Evolutionary conservation across 768 basidiomycete species (phyloP).

Genomic region (Leccinum olivaceopallidum): DNA sequence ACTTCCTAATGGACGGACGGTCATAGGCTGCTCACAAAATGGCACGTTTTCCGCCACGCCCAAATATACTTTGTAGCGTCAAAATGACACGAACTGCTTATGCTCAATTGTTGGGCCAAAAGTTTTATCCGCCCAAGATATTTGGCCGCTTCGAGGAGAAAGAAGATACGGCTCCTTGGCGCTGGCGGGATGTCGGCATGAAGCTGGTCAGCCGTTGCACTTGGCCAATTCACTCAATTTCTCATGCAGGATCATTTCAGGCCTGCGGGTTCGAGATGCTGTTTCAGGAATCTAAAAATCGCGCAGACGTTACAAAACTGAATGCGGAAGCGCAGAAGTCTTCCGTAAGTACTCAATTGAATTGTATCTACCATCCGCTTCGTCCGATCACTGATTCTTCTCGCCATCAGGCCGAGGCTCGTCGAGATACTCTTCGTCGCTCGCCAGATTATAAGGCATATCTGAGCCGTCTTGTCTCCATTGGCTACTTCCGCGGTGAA

Average conservation of each 20-base stretch:
- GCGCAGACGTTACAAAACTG: conserved; percentile 39
- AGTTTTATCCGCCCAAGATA: conserved; percentile 86
- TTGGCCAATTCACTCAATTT: not conserved
- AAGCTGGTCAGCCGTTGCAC: conserved; percentile 66
- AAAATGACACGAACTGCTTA: conserved; percentile 90
- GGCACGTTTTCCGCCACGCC: conserved; percentile 82
- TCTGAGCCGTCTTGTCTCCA: conserved; percentile 59
- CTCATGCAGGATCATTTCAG: conserved; percentile 37
- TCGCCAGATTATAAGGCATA: conserved; percentile 72
- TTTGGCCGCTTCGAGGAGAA: conserved; percentile 74
- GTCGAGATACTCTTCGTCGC: conserved; percentile 65
- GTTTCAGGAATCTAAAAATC: conserved; percentile 77
- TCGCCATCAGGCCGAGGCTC: conserved; percentile 53
- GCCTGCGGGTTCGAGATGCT: conserved; percentile 97
- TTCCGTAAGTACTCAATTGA: conserved; percentile 44
- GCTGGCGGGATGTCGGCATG: conserved; percentile 86
- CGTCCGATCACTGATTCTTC: not conserved
- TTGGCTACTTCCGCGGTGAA: conserved; percentile 80
- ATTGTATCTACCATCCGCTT: not conserved
- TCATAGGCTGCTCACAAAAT: conserved; percentile 84
- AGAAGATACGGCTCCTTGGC: conserved; percentile 67
- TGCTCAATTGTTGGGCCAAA: conserved; percentile 90
- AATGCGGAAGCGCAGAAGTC: conserved; percentile 40
- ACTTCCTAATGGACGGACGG: conserved; percentile 6
- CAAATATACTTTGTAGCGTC: conserved; percentile 60